These are phyloP conservation scores for Melaleuca alternifolia DNA, from an alignment of 345 rosid genomes.

Conservation along the genomic window DNA sequence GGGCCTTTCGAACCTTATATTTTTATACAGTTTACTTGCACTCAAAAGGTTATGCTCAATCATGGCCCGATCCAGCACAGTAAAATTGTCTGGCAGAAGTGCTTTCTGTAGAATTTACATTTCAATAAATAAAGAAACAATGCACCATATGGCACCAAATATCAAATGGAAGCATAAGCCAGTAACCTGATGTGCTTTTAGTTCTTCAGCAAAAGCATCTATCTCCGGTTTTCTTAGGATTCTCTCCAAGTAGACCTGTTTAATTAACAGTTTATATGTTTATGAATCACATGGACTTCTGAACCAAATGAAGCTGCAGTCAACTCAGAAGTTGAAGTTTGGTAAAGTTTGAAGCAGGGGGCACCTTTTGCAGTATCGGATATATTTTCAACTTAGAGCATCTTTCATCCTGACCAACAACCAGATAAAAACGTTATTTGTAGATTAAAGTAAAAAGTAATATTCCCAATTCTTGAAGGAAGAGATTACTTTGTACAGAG, in stretches of 20 bases:
- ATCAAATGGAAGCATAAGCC: not conserved
- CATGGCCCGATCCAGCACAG: constrained; percentile 94
- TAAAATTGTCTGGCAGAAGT: constrained; percentile 82
- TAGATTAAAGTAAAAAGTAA: not conserved
- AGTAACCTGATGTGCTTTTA: constrained; percentile 85
- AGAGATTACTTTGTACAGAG: constrained; percentile 65
- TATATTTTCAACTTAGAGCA: constrained; percentile 92
- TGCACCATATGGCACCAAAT: not conserved
- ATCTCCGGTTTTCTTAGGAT: constrained; percentile 93
- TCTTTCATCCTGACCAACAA: constrained; percentile 73
- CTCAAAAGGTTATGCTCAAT: constrained; percentile 96
- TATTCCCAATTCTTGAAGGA: not conserved
- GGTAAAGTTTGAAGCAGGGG: not conserved
- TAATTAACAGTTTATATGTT: constrained; percentile 3
- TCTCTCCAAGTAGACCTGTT: constrained; percentile 88
- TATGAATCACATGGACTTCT: not conserved
- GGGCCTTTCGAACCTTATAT: constrained; percentile 52
- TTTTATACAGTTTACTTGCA: constrained; percentile 95
- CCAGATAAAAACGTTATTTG: constrained; percentile 2
- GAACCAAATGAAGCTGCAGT: not conserved
- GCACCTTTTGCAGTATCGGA: constrained; percentile 90
- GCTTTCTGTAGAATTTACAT: constrained; percentile 60
- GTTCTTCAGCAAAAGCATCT: constrained; percentile 85
- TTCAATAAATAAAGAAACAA: not conserved
- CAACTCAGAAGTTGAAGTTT: not conserved